Conservation (phyloP, 2,329 filamentous ascomycete genomes). For the Fusarium udum region DNA sequence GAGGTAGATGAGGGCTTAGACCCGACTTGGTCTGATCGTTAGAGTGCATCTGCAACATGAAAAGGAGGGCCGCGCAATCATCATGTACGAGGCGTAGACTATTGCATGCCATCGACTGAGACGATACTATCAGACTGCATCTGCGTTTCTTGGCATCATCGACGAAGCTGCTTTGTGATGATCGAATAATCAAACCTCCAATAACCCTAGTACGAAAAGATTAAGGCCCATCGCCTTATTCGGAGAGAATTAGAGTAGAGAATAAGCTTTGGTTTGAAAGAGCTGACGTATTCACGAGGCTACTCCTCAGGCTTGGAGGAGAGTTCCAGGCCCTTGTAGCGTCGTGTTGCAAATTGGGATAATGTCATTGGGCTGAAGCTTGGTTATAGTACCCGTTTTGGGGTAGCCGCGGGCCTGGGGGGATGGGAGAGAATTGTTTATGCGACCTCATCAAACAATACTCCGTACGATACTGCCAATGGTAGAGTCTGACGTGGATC, state of each 20-base stretch:
- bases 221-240: slow-evolving; percentile 3
- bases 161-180: slow-evolving; percentile 23
- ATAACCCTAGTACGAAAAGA: not conserved
- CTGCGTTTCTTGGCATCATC: slow-evolving; percentile 15
- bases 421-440: not conserved
- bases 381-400: not conserved
- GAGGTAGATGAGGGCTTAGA: not conserved
- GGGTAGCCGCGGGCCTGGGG: not conserved
- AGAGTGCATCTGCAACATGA: not conserved
- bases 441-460: slow-evolving; percentile 17
- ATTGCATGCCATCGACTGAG: slow-evolving; percentile 14
- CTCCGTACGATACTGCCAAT: slow-evolving; percentile 15
- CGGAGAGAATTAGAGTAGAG: not conserved
- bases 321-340: slow-evolving; percentile 2
- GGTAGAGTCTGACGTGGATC: not conserved
- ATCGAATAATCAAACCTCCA: slow-evolving; percentile 14
- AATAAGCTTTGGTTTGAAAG: slow-evolving; percentile 1
- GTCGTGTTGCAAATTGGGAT: slow-evolving; percentile 22
- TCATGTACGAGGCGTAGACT: slow-evolving; percentile 19
- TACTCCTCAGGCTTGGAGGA: not conserved
- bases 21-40: not conserved
- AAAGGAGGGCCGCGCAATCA: slow-evolving; percentile 36
- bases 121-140: not conserved
- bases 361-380: slow-evolving; percentile 18
- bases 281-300: slow-evolving; percentile 20